These are phyloP conservation scores for Penicillium alfredii DNA, from an alignment of 495 filamentous ascomycete species.

Conservation along the genomic window DNA sequence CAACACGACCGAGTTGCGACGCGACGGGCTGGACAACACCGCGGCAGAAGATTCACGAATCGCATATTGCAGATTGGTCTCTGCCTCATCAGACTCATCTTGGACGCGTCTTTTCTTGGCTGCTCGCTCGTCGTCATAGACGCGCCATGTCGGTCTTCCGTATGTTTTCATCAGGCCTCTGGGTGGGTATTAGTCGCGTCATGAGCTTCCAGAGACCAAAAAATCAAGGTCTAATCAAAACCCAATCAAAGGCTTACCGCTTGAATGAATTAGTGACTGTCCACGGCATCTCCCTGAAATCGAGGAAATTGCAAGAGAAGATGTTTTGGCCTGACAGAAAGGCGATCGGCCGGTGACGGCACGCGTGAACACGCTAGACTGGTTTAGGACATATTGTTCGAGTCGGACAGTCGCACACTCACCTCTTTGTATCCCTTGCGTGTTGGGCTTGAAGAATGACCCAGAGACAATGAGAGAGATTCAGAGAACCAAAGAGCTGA, in stretches of 20 bases:
- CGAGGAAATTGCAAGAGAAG: no score
- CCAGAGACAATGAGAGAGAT: no score
- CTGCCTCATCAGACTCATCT: slow-evolving; percentile 42
- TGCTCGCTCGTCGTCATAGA: slow-evolving; percentile 43
- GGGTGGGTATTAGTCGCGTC: slow-evolving; percentile 3
- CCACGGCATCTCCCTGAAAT: slow-evolving; percentile 48
- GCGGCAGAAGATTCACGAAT: slow-evolving; percentile 47
- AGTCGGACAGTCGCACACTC: no score
- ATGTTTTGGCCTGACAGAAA: no score
- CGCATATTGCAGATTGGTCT: slow-evolving; percentile 42
- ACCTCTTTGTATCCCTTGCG: slow-evolving; percentile 22
- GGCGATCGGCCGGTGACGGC: slow-evolving; percentile 23
- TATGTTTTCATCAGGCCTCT: slow-evolving; percentile 51
- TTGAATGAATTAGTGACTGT: slow-evolving; percentile 55
- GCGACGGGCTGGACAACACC: slow-evolving; percentile 45
- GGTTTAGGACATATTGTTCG: slow-evolving; percentile 31
- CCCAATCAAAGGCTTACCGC: no score
- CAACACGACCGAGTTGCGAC: slow-evolving; percentile 41
- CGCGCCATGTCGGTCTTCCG: slow-evolving; percentile 45
- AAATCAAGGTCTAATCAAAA: no score
- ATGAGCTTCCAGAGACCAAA: not conserved
- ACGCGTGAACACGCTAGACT: slow-evolving; percentile 28
- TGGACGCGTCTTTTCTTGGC: slow-evolving; percentile 46
- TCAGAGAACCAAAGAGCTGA: no score
- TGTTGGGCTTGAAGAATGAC: not conserved